Evolutionary conservation across 495 filamentous ascomycete genomes (phyloP), one percentile per base, ranked within the genome.

Genomic region (Cercophora newfieldiana): DNA sequence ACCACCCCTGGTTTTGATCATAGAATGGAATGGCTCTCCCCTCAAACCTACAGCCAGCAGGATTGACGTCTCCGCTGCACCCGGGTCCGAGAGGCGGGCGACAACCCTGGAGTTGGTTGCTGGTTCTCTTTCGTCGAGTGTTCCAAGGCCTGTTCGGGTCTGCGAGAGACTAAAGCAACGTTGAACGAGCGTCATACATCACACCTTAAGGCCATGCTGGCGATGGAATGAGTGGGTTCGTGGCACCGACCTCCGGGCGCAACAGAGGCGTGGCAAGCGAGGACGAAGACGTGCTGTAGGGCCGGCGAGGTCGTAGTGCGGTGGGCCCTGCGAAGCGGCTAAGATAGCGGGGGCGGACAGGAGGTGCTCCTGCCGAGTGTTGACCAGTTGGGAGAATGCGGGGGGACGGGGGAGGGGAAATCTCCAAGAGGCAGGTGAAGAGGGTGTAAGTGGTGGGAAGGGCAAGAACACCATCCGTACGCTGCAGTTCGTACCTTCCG

Each of bases 401-500:
- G 37, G 59, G 28, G 26, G 61, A 30, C 49, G 21, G 37, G 37
- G 59, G 28, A 47, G 61, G 51, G 61, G 21, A 22, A 55, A 55
- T 29, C 37, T 28, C 37, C 31, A 48, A 25, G 21, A 33, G 50
- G 29, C 24, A 57, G 61, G 31, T 64, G 29, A 53, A 53, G 54
- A 21, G 51, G 22, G 51, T 55, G 51, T 47, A 44, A 31, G 53
- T 44, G 63, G 30, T 51, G 51, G 60, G 47, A 59, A 30, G 48
- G 53, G 49, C 55, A 50, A 50, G 61, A 55, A 63, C 54, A 50
- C 54, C 29, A 48, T 63, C 61, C 61, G 61, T 21, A 30, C 6
- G 8, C 22, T 26, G 29, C 53, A 24, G 19, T 55, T 55, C 51
- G 22, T 55, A 5, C 26, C 51, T 55, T 55, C 51, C 37, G 37